These are phyloP conservation scores for Brassica napus DNA, from an alignment of 345 rosid genomes.

Conservation along the genomic window DNA sequence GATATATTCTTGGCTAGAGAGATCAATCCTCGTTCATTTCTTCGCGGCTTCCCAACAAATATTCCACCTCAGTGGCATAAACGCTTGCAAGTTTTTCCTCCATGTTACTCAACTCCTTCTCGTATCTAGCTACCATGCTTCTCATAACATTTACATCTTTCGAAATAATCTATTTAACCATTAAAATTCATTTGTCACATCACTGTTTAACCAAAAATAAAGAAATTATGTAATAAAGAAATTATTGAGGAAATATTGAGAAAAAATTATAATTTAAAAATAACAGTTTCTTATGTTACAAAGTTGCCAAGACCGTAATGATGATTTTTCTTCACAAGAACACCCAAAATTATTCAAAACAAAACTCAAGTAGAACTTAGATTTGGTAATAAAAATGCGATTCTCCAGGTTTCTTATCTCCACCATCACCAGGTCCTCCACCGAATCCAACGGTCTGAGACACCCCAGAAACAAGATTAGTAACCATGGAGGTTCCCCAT, in stretches of 20 bases:
- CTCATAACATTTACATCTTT: too few species aligned
- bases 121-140: too few species aligned
- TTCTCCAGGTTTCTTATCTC: slow-evolving; percentile 24
- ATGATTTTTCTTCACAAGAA: neutral
- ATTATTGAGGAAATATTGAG: neutral
- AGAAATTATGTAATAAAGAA: neutral
- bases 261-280: too few species aligned
- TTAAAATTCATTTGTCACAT: too few species aligned
- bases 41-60: too few species aligned
- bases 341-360: neutral
- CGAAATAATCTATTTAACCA: too few species aligned
- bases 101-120: slow-evolving; percentile 57
- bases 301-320: neutral
- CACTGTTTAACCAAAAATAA: too few species aligned
- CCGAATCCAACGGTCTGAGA: slow-evolving; percentile 41
- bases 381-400: slow-evolving; percentile 22
- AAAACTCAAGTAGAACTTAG: neutral
- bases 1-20: too few species aligned
- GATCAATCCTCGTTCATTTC: too few species aligned
- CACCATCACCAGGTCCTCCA: neutral
- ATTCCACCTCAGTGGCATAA: slow-evolving; percentile 9
- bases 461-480: slow-evolving; percentile 51
- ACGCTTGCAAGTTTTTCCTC: slow-evolving; percentile 52
- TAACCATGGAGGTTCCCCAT: slow-evolving; percentile 70
- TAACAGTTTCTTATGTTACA: neutral